Percentiles rank a stretch among this genome's conserved stretches.
Evolutionary conservation across 1,284 basidiomycete species (phyloP).

Genomic region (Crucibulum parvulum): DNA sequence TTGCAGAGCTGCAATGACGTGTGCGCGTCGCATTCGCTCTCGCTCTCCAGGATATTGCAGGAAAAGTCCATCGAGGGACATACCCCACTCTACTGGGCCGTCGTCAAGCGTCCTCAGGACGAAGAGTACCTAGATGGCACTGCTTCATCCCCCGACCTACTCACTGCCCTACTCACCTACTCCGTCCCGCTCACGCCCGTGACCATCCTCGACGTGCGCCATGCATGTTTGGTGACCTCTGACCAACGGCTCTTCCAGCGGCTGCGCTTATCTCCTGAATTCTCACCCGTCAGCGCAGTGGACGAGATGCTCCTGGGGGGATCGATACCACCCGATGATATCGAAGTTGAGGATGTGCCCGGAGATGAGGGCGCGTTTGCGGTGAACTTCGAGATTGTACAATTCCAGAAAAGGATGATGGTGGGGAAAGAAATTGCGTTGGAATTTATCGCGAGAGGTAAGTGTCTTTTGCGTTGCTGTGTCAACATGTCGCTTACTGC

Average conservation of each 20-base stretch:
- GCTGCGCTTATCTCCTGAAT: slow-evolving; percentile 55
- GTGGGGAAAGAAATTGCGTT: slow-evolving; percentile 57
- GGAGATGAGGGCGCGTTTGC: slow-evolving; percentile 62
- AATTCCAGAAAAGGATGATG: slow-evolving; percentile 75
- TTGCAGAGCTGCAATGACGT: slow-evolving; percentile 45
- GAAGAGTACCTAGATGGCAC: slow-evolving; percentile 34
- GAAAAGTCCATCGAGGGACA: slow-evolving; percentile 68
- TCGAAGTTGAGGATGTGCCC: slow-evolving; percentile 54
- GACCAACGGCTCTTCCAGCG: slow-evolving; percentile 71
- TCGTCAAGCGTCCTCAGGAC: slow-evolving; percentile 57
- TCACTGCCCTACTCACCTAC: slow-evolving; percentile 57
- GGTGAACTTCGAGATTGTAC: slow-evolving; percentile 56
- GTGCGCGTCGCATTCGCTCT: slow-evolving; percentile 34
- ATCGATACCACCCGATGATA: slow-evolving; percentile 54
- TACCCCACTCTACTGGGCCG: slow-evolving; percentile 73
- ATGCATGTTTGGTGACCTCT: slow-evolving; percentile 67
- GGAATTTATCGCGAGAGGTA: slow-evolving; percentile 76
- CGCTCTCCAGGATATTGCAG: slow-evolving; percentile 56
- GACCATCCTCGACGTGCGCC: slow-evolving; percentile 63
- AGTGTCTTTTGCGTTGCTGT: slow-evolving; percentile 12
- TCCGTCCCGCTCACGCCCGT: slow-evolving; percentile 56
- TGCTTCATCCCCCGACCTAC: slow-evolving; percentile 49
- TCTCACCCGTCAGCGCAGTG: slow-evolving; percentile 54
- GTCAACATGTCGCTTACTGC: not conserved
- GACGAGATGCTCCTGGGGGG: slow-evolving; percentile 67